Evolutionary conservation across 2,329 filamentous ascomycete species (phyloP).

Genomic region (Ophiostoma ips): DNA sequence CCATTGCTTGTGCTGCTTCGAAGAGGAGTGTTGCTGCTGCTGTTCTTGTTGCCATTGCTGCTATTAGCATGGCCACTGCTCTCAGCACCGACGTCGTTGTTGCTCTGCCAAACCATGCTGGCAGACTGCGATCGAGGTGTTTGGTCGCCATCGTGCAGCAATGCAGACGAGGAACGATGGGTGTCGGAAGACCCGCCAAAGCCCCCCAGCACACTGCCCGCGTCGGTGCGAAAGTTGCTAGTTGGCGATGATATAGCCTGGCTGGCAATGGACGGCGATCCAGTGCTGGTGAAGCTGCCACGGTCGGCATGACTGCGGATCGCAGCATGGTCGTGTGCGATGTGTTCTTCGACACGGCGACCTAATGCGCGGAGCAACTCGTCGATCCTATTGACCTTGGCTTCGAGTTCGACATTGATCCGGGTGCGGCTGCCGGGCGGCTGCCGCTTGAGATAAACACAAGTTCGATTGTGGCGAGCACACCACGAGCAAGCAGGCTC

Average conservation of each 20-base stretch:
- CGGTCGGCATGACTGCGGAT: not conserved
- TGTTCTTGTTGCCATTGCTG: too few species aligned
- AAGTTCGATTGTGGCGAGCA: conserved; percentile 44
- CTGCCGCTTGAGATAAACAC: conserved; percentile 56
- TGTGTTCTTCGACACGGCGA: conserved; percentile 19
- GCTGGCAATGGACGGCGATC: conserved; percentile 1
- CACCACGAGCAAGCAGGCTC: conserved; percentile 61
- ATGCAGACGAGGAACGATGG: not conserved
- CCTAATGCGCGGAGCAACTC: conserved; percentile 48
- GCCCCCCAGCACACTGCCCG: not conserved
- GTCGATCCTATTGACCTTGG: conserved; percentile 56
- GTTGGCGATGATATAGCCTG: not conserved
- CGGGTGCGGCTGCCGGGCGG: conserved; percentile 52
- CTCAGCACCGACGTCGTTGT: conserved; percentile 19
- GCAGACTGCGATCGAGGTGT: not conserved
- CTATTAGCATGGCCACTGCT: not conserved
- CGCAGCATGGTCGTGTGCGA: conserved; percentile 7
- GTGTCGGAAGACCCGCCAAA: not conserved
- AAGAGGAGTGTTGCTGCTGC: conserved; percentile 24
- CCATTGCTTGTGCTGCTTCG: conserved; percentile 24
- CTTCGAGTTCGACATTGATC: conserved; percentile 61
- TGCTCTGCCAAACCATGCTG: conserved; percentile 8
- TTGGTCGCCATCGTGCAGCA: conserved; percentile 16
- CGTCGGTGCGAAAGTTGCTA: conserved; percentile 1
- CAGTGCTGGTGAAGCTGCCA: not conserved